A percentile compares a stretch with the other conserved stretches of the same genome.
Evolutionary conservation across 495 filamentous ascomycete genomes (phyloP).

Genomic region (Patellaria atrata): DNA sequence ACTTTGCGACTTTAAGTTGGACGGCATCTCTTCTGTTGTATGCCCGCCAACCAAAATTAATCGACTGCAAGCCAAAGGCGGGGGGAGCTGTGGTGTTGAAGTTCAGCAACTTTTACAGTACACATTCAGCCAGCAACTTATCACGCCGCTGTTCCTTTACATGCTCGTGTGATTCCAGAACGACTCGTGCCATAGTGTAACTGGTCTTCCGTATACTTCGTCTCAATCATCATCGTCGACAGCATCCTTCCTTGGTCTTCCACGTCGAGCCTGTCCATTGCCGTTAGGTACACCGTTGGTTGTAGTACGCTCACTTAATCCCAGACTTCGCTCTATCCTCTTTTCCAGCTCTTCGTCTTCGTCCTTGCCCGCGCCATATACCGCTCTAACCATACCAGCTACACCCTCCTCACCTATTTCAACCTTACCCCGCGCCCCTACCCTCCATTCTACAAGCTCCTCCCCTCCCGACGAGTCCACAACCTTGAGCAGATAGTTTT

Average conservation of each 20-base stretch:
- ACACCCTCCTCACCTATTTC: slow-evolving; percentile 68
- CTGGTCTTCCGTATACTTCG: no score
- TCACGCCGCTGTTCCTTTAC: no score
- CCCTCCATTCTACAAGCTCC: slow-evolving; percentile 58
- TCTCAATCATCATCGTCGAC: slow-evolving; percentile 1
- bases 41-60: no score
- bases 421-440: slow-evolving; percentile 72
- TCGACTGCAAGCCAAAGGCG: no score
- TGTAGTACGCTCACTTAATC: slow-evolving; percentile 10
- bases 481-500: slow-evolving; percentile 70
- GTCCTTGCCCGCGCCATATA: slow-evolving; percentile 30
- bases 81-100: no score
- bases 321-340: slow-evolving; percentile 25
- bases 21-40: no score
- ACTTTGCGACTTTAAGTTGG: no score
- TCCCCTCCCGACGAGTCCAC: slow-evolving; percentile 34
- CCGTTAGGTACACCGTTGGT: no score
- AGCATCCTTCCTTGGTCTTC: not conserved
- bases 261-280: slow-evolving; percentile 1
- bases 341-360: slow-evolving; percentile 26
- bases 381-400: slow-evolving; percentile 49
- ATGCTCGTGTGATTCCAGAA: no score
- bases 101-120: no score
- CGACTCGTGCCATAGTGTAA: no score
- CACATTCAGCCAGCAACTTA: no score